These are phyloP conservation scores for Rhynchosporium graminicola DNA, from an alignment of 2,329 filamentous ascomycete genomes.

Conservation along the genomic window DNA sequence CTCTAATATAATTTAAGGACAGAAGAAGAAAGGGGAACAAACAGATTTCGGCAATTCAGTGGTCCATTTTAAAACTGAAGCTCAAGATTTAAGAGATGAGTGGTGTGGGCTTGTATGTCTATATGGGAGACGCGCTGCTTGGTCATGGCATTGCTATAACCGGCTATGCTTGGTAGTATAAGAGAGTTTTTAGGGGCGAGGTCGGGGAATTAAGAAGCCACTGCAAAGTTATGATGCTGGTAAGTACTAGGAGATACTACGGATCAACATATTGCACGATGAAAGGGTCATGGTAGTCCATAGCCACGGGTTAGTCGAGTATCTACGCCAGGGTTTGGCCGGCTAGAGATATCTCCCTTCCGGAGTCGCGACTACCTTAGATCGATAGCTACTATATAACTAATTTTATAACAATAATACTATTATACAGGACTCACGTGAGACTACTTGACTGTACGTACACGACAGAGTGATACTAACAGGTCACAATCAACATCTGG, in stretches of 20 bases:
- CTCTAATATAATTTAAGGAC: background rate
- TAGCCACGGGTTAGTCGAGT: no score
- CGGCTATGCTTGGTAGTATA: slow-evolving; percentile 17
- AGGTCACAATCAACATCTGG: slow-evolving; percentile 32
- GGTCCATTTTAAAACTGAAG: slow-evolving; percentile 47
- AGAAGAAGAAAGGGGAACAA: slow-evolving; percentile 7
- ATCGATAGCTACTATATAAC: no score
- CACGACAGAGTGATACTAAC: no score
- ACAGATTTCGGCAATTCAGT: slow-evolving; percentile 58
- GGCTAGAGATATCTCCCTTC: no score
- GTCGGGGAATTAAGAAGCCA: slow-evolving; percentile 60
- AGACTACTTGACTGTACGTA: no score
- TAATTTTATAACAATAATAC: no score
- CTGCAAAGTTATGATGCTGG: slow-evolving; percentile 57
- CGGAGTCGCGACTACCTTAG: no score
- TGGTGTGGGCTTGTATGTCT: slow-evolving; percentile 59
- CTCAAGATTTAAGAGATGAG: slow-evolving; percentile 57
- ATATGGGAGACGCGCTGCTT: slow-evolving; percentile 58
- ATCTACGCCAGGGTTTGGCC: no score
- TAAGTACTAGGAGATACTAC: slow-evolving; percentile 43
- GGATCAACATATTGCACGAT: no score
- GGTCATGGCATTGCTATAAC: slow-evolving; percentile 59
- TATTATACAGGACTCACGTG: no score
- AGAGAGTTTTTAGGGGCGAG: slow-evolving; percentile 45
- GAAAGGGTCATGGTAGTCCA: no score